Evolutionary conservation across 208 protist species (phyloP).

Genomic region (Jaenimonas drosophilae): DNA sequence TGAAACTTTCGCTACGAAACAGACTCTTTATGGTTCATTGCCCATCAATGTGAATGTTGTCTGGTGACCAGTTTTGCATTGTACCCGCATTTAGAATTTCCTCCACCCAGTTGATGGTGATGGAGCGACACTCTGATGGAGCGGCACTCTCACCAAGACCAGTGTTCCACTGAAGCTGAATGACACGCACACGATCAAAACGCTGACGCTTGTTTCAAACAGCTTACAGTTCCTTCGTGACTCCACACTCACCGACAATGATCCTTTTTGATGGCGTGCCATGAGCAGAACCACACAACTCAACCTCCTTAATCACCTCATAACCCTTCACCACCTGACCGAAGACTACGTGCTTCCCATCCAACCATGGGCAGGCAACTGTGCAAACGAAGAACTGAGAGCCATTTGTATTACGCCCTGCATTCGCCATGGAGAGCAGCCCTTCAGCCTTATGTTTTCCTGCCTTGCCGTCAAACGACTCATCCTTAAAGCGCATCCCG

Average conservation of each 20-base stretch:
- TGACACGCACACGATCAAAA: too few species aligned
- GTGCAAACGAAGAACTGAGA: conserved; percentile 92
- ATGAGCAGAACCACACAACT: conserved; percentile 55
- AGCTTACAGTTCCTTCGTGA: conserved; percentile 39
- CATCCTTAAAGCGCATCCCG: conserved; percentile 89
- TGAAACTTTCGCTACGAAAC: too few species aligned
- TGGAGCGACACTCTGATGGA: too few species aligned
- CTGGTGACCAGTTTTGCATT: too few species aligned
- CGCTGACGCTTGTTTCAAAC: too few species aligned
- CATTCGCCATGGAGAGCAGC: conserved; percentile 91
- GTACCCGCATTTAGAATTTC: too few species aligned
- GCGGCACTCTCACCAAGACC: too few species aligned
- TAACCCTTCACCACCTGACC: conserved; percentile 84
- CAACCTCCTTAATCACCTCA: conserved; percentile 69
- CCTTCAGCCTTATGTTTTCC: conserved; percentile 69
- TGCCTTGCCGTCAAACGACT: conserved; percentile 91
- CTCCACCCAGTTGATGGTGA: too few species aligned
- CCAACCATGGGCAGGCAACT: conserved; percentile 75
- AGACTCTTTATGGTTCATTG: too few species aligned
- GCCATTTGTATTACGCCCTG: conserved; percentile 88
- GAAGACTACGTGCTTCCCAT: conserved; percentile 95
- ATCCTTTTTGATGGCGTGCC: conserved; percentile 51
- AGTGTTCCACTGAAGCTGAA: too few species aligned
- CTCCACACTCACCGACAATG: conserved; percentile 62
- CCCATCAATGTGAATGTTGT: too few species aligned